phyloP scores from a whole-genome alignment of 75 land plant species.

The Pinus albicaulis region DNA sequence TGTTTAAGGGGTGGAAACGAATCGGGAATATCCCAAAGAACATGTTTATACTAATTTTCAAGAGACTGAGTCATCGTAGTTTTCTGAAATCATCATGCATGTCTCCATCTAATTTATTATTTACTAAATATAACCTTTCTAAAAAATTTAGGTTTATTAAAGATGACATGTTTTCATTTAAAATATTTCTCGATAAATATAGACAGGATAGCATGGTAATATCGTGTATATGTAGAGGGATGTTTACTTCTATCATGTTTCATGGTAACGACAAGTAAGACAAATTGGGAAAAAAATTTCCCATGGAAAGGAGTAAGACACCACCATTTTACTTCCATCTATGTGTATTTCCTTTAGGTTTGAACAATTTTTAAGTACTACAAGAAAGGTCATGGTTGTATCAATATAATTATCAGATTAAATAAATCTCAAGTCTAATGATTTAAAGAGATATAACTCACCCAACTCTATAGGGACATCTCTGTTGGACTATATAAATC shows the following conservation, averaged over 20 bases:
- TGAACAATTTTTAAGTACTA: not conserved
- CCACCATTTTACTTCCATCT: constrained; percentile 13
- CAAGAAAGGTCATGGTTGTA: constrained; percentile 23
- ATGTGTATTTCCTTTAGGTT: constrained; percentile 7
- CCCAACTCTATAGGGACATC: too few species aligned
- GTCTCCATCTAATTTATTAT: constrained; percentile 43
- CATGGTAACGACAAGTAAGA: not conserved
- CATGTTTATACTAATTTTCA: constrained; percentile 16
- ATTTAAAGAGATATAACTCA: constrained; percentile 15
- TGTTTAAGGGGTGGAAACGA: constrained; percentile 12
- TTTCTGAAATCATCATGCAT: constrained; percentile 48
- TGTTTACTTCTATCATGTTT: constrained; percentile 18
- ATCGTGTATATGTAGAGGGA: constrained; percentile 24
- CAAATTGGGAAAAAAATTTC: constrained; percentile 9
- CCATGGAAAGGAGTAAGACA: constrained; percentile 10
- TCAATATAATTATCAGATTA: not conserved
- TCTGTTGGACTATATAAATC: too few species aligned
- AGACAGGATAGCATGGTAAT: constrained; percentile 21
- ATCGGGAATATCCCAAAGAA: constrained; percentile 29
- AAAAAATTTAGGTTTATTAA: constrained; percentile 28
- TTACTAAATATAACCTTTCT: constrained; percentile 5
- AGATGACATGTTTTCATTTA: constrained; percentile 25
- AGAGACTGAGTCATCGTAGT: constrained; percentile 16
- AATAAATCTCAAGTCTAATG: constrained; percentile 18
- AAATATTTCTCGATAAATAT: constrained; percentile 18